Conservation (phyloP, 306 rosid genomes). For the Luffa acutangula region DNA sequence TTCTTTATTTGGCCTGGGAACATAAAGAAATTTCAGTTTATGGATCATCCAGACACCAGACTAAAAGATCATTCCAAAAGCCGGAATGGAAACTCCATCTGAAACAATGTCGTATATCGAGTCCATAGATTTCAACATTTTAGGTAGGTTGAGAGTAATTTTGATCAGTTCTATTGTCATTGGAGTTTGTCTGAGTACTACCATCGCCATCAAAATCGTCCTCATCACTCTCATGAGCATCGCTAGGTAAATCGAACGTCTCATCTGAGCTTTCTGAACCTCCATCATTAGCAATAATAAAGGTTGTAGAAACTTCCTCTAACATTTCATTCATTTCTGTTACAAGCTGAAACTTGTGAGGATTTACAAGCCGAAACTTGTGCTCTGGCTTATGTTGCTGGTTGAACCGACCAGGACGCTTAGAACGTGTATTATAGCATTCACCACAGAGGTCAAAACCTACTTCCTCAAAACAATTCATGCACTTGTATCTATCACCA, state of each 20-base stretch:
- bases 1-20: background rate
- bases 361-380: constrained; percentile 23
- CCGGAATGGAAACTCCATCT: background rate
- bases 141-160: constrained; percentile 28
- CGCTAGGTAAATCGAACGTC: constrained; percentile 10
- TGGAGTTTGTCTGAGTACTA: background rate
- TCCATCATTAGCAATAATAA: constrained; percentile 10
- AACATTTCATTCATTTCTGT: background rate
- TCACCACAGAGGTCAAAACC: constrained; percentile 83
- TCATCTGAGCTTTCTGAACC: constrained; percentile 25
- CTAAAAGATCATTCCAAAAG: background rate
- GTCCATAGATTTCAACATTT: background rate
- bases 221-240: constrained; percentile 17
- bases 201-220: background rate
- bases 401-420: constrained; percentile 89
- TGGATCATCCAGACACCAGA: background rate
- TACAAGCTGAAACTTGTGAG: constrained; percentile 37
- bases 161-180: constrained; percentile 2
- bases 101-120: background rate
- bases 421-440: constrained; percentile 48
- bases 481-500: constrained; percentile 72
- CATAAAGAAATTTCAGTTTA: background rate
- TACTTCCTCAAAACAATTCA: constrained; percentile 42
- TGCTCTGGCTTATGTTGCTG: constrained; percentile 87
- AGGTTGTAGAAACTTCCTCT: constrained; percentile 18